Evolutionary conservation across 176 grass and related monocot genomes (phyloP).

Genomic region (Eleusine indica): DNA sequence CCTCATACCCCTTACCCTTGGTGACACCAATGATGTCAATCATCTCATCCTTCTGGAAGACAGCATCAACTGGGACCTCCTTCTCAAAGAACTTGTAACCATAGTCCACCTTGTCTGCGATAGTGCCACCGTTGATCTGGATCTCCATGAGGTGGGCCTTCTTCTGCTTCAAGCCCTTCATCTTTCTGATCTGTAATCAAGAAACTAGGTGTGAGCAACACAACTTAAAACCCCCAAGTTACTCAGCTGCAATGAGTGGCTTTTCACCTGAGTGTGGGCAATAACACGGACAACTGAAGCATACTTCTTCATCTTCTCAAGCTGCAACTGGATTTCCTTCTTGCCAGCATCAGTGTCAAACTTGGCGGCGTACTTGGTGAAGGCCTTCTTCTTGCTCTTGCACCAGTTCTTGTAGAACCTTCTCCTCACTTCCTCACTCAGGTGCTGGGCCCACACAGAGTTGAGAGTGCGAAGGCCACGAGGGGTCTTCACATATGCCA

Average conservation of each 20-base stretch:
- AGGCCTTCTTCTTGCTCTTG: slow-evolving; percentile 99
- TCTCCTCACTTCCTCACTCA: slow-evolving; percentile 86
- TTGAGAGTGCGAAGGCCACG: slow-evolving; percentile 75
- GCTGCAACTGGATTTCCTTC: slow-evolving; percentile 78
- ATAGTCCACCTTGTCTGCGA: slow-evolving; percentile 91
- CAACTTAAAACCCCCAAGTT: not conserved
- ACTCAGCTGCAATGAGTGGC: not conserved
- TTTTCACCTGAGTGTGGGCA: slow-evolving; percentile 79
- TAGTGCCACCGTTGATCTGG: slow-evolving; percentile 85
- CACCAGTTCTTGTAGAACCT: slow-evolving; percentile 99
- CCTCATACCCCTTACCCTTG: slow-evolving; percentile 98
- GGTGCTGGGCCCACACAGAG: slow-evolving; percentile 95
- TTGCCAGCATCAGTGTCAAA: slow-evolving; percentile 81
- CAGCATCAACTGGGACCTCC: slow-evolving; percentile 76
- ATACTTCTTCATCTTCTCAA: slow-evolving; percentile 99
- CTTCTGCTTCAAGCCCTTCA: slow-evolving; percentile 98
- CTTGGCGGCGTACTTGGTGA: slow-evolving; percentile 85
- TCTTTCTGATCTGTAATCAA: slow-evolving; percentile 80
- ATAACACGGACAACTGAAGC: slow-evolving; percentile 80
- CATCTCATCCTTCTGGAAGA: slow-evolving; percentile 97
- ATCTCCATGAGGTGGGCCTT: slow-evolving; percentile 99
- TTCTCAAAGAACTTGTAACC: slow-evolving; percentile 91
- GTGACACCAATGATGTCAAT: slow-evolving; percentile 96
- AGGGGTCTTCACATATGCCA: slow-evolving; percentile 92
- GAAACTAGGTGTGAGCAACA: not conserved